Evolutionary conservation across 2,329 filamentous ascomycete species (phyloP), one percentile per base, ranked within the genome.

Genomic region (Epichloe sp.): DNA sequence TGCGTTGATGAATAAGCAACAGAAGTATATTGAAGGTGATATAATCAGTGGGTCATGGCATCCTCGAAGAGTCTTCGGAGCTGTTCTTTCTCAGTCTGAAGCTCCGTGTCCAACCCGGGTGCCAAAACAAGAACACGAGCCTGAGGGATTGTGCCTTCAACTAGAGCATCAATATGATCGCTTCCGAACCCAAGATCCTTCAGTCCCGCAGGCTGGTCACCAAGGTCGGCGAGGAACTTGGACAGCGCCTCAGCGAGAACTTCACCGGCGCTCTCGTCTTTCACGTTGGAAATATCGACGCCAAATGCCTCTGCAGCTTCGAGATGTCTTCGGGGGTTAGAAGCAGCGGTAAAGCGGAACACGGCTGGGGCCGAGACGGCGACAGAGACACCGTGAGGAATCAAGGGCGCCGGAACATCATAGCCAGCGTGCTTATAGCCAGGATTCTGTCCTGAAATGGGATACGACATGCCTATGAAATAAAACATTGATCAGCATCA

Each of bases 61-160:
- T 72, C 66, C 62, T 89, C 85, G 67, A 91, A 86, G 56, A 93
- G 63, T 11, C 63, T 66, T 55, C 80, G 75, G 60, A 93, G 66
- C 68, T 90, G 83, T 51, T 87, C 84, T 65, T 77, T 81, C 67
- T 91, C 86, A 46, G 75, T 72, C 60, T 83, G 74, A 45, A 87
- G 66, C 62, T 89, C 85, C 57, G 76, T 78, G 40, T 79, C 80
- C 60, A 98, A 67, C 26, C 79, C 89, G 0, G 93, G 94, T 34
- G 93, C 93, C 55, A 98, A 70, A 84, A 90, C 93, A 62, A 98
- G 66, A 51, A 98, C 94, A 57, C 93, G 76, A 51, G 82, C 81
- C 71, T 98, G 93, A 5, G 93, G 93, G 55, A 98, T 83, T 0
- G 93, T 98, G 1, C 93, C 94, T 68, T 97, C 91, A 1, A 98